These are phyloP conservation scores for Clonostachys sp. DNA, from an alignment of 2,329 filamentous ascomycete genomes.

Conservation along the genomic window DNA sequence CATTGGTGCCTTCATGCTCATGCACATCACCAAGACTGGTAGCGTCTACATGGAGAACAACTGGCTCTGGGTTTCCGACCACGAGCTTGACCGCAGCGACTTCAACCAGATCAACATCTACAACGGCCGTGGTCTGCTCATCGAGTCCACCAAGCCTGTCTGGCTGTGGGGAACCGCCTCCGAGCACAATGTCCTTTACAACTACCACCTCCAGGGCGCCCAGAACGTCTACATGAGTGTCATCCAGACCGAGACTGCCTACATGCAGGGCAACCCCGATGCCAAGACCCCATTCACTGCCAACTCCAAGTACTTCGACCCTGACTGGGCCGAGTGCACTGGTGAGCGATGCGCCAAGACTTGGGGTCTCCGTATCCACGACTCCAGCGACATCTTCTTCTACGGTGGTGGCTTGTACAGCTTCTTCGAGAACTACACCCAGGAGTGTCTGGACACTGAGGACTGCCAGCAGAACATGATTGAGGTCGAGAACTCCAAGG, in stretches of 20 bases:
- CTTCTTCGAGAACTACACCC: conserved; percentile 79
- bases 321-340: conserved; percentile 61
- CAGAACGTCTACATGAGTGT: conserved; percentile 76
- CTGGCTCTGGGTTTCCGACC: conserved; percentile 89
- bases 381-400: conserved; percentile 63
- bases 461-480: conserved; percentile 78
- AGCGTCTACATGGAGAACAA: conserved; percentile 82
- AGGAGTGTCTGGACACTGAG: conserved; percentile 62
- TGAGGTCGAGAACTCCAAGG: conserved; percentile 61
- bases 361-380: conserved; percentile 69
- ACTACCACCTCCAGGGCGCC: conserved; percentile 80
- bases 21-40: conserved; percentile 58
- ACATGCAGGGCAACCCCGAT: conserved; percentile 80
- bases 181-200: conserved; percentile 66
- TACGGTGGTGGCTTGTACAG: conserved; percentile 75
- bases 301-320: conserved; percentile 57
- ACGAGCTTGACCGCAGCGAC: conserved; percentile 74
- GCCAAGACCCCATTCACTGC: conserved; percentile 60
- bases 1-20: conserved; percentile 67
- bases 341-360: conserved; percentile 61
- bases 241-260: conserved; percentile 87
- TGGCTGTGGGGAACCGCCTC: conserved; percentile 79
- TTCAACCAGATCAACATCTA: conserved; percentile 81
- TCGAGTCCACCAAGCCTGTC: conserved; percentile 69
- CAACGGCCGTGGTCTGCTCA: conserved; percentile 78